Percentiles rank a stretch among this genome's conserved stretches.
These are phyloP conservation scores for Phytophthora sansomeana DNA, from an alignment of 352 stramenopile genomes.

Conservation along the genomic window DNA sequence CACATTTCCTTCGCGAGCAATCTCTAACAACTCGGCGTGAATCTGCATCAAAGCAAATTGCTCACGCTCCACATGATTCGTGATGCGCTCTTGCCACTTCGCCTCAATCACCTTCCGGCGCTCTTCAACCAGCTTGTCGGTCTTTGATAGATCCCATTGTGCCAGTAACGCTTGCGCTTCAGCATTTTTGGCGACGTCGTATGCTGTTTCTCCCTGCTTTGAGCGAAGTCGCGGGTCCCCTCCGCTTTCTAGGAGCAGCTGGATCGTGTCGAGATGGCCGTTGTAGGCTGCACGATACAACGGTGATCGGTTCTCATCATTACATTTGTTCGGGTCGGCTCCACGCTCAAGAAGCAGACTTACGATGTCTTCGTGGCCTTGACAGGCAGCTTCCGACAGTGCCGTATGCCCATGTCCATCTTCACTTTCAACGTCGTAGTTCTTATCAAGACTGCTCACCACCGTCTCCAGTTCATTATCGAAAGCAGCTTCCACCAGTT, in stretches of 20 bases:
- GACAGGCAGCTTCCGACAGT: constrained; percentile 87
- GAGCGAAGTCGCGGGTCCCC: constrained; percentile 75
- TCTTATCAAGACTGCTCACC: constrained; percentile 79
- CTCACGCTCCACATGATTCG: constrained; percentile 86
- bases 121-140: constrained; percentile 70
- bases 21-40: constrained; percentile 77
- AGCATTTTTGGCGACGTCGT: constrained; percentile 86
- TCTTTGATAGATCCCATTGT: constrained; percentile 79
- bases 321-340: constrained; percentile 88
- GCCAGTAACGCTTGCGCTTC: constrained; percentile 68
- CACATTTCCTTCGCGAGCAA: constrained; percentile 53
- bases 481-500: constrained; percentile 91
- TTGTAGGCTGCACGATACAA: constrained; percentile 91
- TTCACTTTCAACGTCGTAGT: constrained; percentile 88
- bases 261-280: constrained; percentile 73
- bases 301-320: constrained; percentile 83
- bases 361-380: constrained; percentile 80
- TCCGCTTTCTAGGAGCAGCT: constrained; percentile 73
- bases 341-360: constrained; percentile 74
- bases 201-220: constrained; percentile 83
- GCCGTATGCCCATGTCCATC: constrained; percentile 89
- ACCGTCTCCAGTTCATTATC: constrained; percentile 86
- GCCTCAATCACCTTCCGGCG: constrained; percentile 71
- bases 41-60: constrained; percentile 84
- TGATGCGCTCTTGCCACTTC: constrained; percentile 88